These are phyloP conservation scores for Rhodotorula sp. DNA, from an alignment of 1,284 basidiomycete genomes.

Conservation along the genomic window DNA sequence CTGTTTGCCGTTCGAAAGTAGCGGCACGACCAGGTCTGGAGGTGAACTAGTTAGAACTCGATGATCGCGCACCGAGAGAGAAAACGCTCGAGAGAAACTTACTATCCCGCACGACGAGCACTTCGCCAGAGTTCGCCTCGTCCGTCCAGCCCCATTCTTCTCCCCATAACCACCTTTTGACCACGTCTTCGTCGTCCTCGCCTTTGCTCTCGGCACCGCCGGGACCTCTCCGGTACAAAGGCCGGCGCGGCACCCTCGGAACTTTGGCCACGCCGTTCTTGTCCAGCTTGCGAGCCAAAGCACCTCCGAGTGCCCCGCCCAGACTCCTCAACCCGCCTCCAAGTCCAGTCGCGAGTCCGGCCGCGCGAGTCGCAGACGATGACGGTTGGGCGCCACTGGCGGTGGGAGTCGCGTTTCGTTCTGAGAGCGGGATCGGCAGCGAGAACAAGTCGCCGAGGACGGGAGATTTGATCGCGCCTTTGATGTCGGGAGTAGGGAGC, in stretches of 20 bases:
- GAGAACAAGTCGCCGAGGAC: conserved; percentile 38
- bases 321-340: conserved; percentile 14
- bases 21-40: conserved; percentile 65
- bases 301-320: conserved; percentile 20
- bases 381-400: neutral
- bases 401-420: conserved; percentile 1
- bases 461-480: conserved; percentile 1
- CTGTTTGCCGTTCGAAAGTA: conserved; percentile 73
- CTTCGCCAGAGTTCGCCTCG: conserved; percentile 60
- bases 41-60: no score
- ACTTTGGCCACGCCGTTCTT: conserved; percentile 38
- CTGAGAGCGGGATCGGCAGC: conserved; percentile 8
- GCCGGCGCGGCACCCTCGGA: conserved; percentile 15
- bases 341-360: neutral
- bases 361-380: no score
- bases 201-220: conserved; percentile 8
- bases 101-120: conserved; percentile 78
- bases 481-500: conserved; percentile 48
- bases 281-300: conserved; percentile 34
- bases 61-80: no score
- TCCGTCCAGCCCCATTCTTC: conserved; percentile 68
- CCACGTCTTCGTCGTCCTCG: conserved; percentile 9
- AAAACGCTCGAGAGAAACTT: conserved; percentile 47
- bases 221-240: neutral
- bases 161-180: conserved; percentile 49